These are phyloP conservation scores for Cladorrhinum samala DNA, from an alignment of 495 filamentous ascomycete species.

Conservation along the genomic window DNA sequence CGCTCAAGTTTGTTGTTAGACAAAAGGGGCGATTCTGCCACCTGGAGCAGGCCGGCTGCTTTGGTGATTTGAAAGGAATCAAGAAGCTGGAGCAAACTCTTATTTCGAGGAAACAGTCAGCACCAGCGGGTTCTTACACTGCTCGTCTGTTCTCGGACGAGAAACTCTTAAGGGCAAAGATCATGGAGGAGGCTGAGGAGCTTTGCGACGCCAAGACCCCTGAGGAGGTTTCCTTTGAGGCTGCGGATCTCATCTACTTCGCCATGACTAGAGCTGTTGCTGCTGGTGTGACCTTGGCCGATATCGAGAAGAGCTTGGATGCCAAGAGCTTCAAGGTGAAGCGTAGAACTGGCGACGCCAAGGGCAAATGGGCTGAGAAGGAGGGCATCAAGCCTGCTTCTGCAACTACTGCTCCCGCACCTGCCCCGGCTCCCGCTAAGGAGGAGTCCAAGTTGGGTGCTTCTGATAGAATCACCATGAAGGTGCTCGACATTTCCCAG, in stretches of 20 bases:
- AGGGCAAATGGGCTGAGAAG: conserved; percentile 80
- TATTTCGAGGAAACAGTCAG: conserved; percentile 65
- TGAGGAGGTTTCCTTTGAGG: conserved; percentile 84
- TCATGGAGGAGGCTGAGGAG: conserved; percentile 96
- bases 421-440: conserved; percentile 23
- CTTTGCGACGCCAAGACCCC: conserved; percentile 78
- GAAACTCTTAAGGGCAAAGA: conserved; percentile 85
- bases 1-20: conserved; percentile 78
- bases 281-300: conserved; percentile 74
- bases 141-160: conserved; percentile 85
- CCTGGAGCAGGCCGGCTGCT: conserved; percentile 83
- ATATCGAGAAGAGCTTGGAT: conserved; percentile 87
- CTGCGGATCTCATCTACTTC: conserved; percentile 94
- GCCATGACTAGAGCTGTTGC: conserved; percentile 80
- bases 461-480: conserved; percentile 72
- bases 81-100: conserved; percentile 81
- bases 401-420: conserved; percentile 33
- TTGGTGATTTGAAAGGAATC: conserved; percentile 75
- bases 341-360: conserved; percentile 85
- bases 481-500: conserved; percentile 60
- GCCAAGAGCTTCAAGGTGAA: conserved; percentile 92
- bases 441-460: conserved; percentile 43
- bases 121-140: conserved; percentile 88
- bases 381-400: conserved; percentile 57
- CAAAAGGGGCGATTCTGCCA: conserved; percentile 96